phyloP scores from a whole-genome alignment of 2,329 filamentous ascomycete genomes.

The Phyllosticta paracitricarpa region DNA sequence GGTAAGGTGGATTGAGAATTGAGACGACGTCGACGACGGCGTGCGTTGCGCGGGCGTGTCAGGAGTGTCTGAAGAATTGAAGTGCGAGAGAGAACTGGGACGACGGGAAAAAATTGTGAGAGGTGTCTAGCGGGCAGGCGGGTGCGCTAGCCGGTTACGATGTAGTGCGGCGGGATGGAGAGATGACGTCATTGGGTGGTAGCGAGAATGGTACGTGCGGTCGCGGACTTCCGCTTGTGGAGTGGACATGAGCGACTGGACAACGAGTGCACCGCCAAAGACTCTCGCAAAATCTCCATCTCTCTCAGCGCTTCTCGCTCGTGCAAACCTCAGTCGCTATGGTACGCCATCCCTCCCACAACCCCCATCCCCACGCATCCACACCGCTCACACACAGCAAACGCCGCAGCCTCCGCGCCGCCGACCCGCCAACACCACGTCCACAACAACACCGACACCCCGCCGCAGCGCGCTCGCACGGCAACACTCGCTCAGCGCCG shows the following conservation, averaged over 20 bases:
- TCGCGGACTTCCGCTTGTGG: neutral
- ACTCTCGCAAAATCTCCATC: neutral
- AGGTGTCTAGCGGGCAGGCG: neutral
- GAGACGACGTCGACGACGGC: neutral
- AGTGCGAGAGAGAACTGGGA: neutral
- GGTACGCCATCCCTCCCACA: neutral
- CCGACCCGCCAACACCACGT: neutral
- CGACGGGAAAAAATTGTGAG: neutral
- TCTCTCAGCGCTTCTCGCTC: neutral
- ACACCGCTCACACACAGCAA: neutral
- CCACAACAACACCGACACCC: neutral
- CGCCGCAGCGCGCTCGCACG: constrained; percentile 83
- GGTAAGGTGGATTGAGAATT: neutral
- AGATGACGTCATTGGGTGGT: neutral
- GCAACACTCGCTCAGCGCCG: constrained; percentile 74
- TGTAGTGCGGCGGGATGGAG: neutral
- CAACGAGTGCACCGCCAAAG: neutral
- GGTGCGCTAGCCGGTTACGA: neutral
- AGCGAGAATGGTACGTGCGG: neutral
- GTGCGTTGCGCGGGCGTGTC: neutral
- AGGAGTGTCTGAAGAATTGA: neutral
- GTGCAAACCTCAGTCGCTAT: neutral
- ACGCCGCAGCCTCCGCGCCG: neutral
- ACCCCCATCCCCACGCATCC: neutral
- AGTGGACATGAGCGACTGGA: neutral